Evolutionary conservation across 1,284 basidiomycete species (phyloP), one percentile per base, ranked within the genome.

Genomic region (Moesziomyces globuligerus): DNA sequence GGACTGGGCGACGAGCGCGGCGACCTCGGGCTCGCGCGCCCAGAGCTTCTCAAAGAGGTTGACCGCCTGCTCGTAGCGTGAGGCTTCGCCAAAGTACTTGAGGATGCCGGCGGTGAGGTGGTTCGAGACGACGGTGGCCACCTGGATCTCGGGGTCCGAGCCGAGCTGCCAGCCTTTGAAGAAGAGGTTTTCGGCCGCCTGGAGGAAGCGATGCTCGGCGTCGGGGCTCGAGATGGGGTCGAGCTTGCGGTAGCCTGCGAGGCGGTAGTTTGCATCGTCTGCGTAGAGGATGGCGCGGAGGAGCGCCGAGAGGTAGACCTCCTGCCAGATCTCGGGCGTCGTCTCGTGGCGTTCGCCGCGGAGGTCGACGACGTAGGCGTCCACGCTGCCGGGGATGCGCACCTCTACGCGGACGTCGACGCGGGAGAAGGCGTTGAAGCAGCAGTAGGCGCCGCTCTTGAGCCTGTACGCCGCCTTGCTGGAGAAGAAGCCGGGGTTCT

Each of bases 121-220:
- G 82, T 98, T 98, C 34, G 92, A 94, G 6, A 97, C 93, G n/a
- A 94, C 87, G 0, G 94, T 97, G 0, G 95, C 95, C 20, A 98
- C 95, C 82, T 98, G 96, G 32, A 98, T 94, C 83, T 98, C 96
- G 0, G 95, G 95, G 74, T 98, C 95, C 0, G 94, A 97, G 3
- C 95, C 95, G 1, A 98, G 90, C 83, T 97, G 94, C 96, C 95
- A 98, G 26, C 95, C 94, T 83, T 96, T 94, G 82, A 89, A 85
- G 82, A 98, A 98, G 43, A 97, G 85, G 0, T 89, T 88, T 79
- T 98, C 95, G 1, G 93, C 91, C 0, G 93, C 92, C 74, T 94
- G 90, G 6, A 98, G 85, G 82, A 98, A 98, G 34, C 92, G 87
- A 45, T 91, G 85, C 83, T 98, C 95, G 20, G 90, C 90, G 76